Evolutionary conservation across 2,329 filamentous ascomycete genomes (phyloP).

Genomic region (Penicillium sp.): DNA sequence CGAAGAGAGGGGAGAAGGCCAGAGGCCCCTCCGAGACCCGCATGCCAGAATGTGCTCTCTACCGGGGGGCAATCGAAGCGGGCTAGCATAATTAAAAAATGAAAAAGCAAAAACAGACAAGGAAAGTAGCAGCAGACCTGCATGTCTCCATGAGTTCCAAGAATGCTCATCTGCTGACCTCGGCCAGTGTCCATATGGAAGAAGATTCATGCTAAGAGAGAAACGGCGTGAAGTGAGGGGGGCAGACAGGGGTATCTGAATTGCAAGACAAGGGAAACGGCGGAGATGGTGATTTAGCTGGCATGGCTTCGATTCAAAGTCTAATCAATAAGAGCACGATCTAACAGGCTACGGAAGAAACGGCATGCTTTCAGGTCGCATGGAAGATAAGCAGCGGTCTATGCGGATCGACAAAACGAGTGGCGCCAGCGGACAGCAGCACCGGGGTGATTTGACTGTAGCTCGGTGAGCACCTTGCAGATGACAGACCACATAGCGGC

Average conservation of each 20-base stretch:
- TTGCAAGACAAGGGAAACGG: not conserved
- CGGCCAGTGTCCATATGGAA: conserved; percentile 11
- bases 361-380: conserved; percentile 11
- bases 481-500: conserved; percentile 17
- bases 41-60: conserved; percentile 25
- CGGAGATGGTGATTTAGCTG: conserved; percentile 2
- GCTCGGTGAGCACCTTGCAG: conserved; percentile 12
- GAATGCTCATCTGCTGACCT: conserved; percentile 21
- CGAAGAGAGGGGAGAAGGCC: conserved; percentile 11
- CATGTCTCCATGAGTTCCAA: conserved; percentile 13
- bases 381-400: conserved; percentile 26
- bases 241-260: not conserved
- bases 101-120: not conserved
- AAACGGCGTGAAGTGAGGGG: conserved; percentile 5
- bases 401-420: conserved; percentile 18
- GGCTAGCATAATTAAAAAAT: conserved; percentile 10
- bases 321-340: conserved; percentile 10
- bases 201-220: conserved; percentile 9
- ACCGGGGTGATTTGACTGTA: not conserved
- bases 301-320: not conserved
- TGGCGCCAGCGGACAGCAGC: conserved; percentile 7
- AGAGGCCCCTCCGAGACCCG: conserved; percentile 15
- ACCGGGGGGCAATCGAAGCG: conserved; percentile 12
- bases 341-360: conserved; percentile 5
- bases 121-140: conserved; percentile 21